Evolutionary conservation across 192 early-diverging fungal genomes (phyloP).

Genomic region (Neocallimastix lanati): DNA sequence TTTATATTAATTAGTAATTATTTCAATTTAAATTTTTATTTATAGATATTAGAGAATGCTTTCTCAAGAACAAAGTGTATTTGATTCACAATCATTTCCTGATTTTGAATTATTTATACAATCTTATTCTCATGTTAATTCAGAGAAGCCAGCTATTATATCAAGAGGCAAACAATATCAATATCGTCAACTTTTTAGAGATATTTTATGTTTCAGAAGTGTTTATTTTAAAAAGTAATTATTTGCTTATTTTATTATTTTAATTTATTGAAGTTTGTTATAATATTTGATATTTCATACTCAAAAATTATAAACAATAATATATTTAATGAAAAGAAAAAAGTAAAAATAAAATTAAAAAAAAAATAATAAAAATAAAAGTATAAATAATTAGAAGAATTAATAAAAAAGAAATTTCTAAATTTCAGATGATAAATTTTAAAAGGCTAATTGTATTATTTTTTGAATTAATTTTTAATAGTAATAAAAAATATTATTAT

Average conservation of each 20-base stretch:
- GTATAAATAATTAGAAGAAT: too few species aligned
- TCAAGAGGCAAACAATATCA: background rate
- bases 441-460: too few species aligned
- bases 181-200: constrained; percentile 5
- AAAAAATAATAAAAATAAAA: too few species aligned
- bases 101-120: background rate
- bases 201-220: background rate
- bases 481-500: too few species aligned
- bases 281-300: too few species aligned
- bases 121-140: background rate
- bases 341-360: too few species aligned
- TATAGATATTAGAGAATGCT: background rate
- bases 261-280: too few species aligned
- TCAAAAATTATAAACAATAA: too few species aligned
- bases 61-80: background rate
- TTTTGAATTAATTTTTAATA: too few species aligned
- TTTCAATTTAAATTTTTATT: too few species aligned
- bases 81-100: background rate
- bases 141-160: constrained; percentile 9
- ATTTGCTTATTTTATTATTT: constrained; percentile 6
- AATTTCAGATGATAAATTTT: constrained; percentile 16
- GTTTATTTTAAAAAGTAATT: constrained; percentile 1
- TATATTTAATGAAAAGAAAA: background rate
- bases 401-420: constrained; percentile 12
- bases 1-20: too few species aligned